Evolutionary conservation across 306 rosid genomes (phyloP), one percentile per base, ranked within the genome.

Genomic region (Begonia masoniana): DNA sequence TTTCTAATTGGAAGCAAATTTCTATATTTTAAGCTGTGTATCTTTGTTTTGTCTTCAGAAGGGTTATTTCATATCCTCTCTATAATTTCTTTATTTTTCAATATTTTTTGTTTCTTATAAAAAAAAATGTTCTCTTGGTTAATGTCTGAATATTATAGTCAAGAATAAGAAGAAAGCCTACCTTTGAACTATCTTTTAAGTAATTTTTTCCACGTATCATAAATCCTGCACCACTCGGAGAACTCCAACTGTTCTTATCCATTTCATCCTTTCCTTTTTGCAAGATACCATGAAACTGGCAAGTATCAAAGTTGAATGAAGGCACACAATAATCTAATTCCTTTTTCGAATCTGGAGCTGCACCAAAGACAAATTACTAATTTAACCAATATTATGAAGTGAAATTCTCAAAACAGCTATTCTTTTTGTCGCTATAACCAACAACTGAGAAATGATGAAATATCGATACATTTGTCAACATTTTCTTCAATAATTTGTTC

Each of bases 151-250:
- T 52, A 12, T 47, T 14, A 15, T 60, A 23, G 51, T 45, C 21
- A 62, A 17, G 45, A 13, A 55, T 6, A 49, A 15, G 39, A 39
- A 43, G 58, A 60, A 59, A 45, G 9, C 75, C 50, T 48, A 82
- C 97, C 94, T 89, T 89, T 62, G 79, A 68, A 62, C 81, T 79
- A 69, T 89, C 97, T 73, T 80, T 82, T 13, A 85, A 73, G 68
- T 89, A 89, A 69, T 55, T 89, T 74, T 89, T 89, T 71, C 95
- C 97, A 60, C 97, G 78, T 57, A 89, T 73, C 97, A 64, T 89
- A 67, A 89, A 89, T 73, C 95, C 79, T 15, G 26, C 55, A 16
- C 94, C 94, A 56, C 76, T 62, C 43, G 97, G 94, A 59, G 76
- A 60, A 51, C 83, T 73, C 95, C 97, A 89, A 69, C 97, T 82